phyloP scores from a whole-genome alignment of 805 yeast genomes.

The Kazachstania africana region DNA sequence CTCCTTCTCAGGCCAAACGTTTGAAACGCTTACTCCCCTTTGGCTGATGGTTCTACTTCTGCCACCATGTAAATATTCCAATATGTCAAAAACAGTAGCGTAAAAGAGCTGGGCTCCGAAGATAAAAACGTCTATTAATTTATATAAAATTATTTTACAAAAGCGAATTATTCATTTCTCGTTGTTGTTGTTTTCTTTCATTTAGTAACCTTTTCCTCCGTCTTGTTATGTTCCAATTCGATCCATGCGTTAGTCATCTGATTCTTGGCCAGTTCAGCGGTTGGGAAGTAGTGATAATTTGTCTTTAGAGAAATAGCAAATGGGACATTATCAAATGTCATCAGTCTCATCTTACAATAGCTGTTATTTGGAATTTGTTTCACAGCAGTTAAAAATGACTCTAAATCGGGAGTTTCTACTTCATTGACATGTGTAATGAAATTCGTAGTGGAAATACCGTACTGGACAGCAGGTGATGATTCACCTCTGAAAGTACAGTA shows the following conservation, averaged over 20 bases:
- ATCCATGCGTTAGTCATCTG: conserved; percentile 39
- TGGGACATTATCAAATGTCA: conserved; percentile 79
- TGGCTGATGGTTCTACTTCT: conserved; percentile 8
- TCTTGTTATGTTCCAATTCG: conserved; percentile 36
- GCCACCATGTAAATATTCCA: too few species aligned
- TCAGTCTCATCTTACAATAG: conserved; percentile 69
- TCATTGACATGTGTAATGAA: conserved; percentile 88
- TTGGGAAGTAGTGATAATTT: conserved; percentile 80
- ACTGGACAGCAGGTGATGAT: conserved; percentile 82
- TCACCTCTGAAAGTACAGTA: conserved; percentile 63
- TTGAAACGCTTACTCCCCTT: conserved; percentile 44
- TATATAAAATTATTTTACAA: not conserved
- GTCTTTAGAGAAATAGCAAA: conserved; percentile 78
- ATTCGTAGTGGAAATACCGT: conserved; percentile 65
- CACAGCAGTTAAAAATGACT: conserved; percentile 55
- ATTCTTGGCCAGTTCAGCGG: conserved; percentile 46
- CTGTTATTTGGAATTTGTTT: conserved; percentile 63
- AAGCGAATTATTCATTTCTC: not conserved
- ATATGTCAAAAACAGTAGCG: too few species aligned
- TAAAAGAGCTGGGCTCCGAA: too few species aligned
- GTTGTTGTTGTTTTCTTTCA: too few species aligned
- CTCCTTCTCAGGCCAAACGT: conserved; percentile 46
- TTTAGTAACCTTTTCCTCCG: conserved; percentile 13
- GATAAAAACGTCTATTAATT: not conserved
- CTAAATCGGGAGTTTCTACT: conserved; percentile 54